Evolutionary conservation across 495 filamentous ascomycete species (phyloP), one percentile per base, ranked within the genome.

Genomic region (Xylaria longipes): DNA sequence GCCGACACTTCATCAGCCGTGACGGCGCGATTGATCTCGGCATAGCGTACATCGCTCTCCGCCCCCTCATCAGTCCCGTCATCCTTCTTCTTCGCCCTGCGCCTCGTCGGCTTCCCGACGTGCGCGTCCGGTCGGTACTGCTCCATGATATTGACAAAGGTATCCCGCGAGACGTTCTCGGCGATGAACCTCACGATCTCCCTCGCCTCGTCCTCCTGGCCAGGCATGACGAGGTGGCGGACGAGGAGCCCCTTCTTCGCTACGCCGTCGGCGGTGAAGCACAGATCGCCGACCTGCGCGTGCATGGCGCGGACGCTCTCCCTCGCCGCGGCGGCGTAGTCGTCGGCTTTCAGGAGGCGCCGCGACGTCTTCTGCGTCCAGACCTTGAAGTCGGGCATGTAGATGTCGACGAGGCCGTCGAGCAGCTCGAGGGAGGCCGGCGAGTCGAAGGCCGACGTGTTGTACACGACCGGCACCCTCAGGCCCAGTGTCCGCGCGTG

Each of bases 201-300:
- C 43, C 82, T 75, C 5, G 90, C 89, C 76, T 94, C 92, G 27
- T 87, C 85, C 72, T 90, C 91, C 77, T 86, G 86, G 0, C 91
- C 90, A 0, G 91, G 92, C 92, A 94, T 94, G 7, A 94, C 91
- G 1, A 95, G 83, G 81, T 94, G 92, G 43, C 92, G 82, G 1
- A 94, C 80, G 0, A 95, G 78, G 0, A 95, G 81, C 0, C 93
- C 92, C 68, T 84, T 90, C 79, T 91, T 91, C 6, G 92, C 92
- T 60, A 94, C 88, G 0, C 92, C 92, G 78, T 94, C 92, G 2
- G 84, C 83, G 0, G 92, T 93, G 75, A 95, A 94, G 78, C 87
- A 89, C 22, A 94, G 78, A 74, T 94, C 91, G 3, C 92, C 92
- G 0, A 94, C 92, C 72, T 94, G 92, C 5, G 81, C 84, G 72